Evolutionary conservation across 441 rosid species (phyloP).

Genomic region (Erodium chrysanthum): DNA sequence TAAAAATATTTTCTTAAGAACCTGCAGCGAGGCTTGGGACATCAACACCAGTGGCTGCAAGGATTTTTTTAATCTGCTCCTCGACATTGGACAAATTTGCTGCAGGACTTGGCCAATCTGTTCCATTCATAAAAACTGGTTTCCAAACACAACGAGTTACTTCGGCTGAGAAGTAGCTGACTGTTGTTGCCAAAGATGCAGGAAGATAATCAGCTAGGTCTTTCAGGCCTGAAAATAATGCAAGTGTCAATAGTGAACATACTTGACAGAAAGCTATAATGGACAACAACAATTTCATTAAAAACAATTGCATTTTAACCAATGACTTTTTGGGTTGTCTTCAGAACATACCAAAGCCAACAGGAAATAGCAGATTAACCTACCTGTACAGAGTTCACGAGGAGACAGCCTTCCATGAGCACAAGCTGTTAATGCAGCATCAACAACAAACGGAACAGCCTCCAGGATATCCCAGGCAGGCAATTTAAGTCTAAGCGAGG

Average conservation of each 20-base stretch:
- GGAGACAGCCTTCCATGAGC: constrained; percentile 71
- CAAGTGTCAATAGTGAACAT: constrained; percentile 9
- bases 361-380: constrained; percentile 2
- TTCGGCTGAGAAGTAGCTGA: constrained; percentile 73
- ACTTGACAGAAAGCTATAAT: constrained; percentile 4
- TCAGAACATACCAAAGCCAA: constrained; percentile 6
- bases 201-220: constrained; percentile 69
- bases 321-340: neutral
- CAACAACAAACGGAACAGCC: constrained; percentile 67
- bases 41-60: constrained; percentile 58
- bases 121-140: constrained; percentile 65
- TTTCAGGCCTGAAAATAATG: constrained; percentile 48
- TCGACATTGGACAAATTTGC: constrained; percentile 59
- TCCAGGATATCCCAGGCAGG: constrained; percentile 79
- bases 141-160: constrained; percentile 72
- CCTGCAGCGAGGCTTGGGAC: constrained; percentile 71
- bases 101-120: constrained; percentile 81
- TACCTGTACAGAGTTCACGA: constrained; percentile 71
- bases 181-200: constrained; percentile 56
- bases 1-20: constrained; percentile 15
- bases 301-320: neutral
- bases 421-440: constrained; percentile 70
- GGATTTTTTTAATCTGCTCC: constrained; percentile 52
- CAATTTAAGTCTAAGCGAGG: constrained; percentile 40
- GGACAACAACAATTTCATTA: neutral